Conservation (phyloP, 2,329 filamentous ascomycete species). For the Alternaria burnsii region DNA sequence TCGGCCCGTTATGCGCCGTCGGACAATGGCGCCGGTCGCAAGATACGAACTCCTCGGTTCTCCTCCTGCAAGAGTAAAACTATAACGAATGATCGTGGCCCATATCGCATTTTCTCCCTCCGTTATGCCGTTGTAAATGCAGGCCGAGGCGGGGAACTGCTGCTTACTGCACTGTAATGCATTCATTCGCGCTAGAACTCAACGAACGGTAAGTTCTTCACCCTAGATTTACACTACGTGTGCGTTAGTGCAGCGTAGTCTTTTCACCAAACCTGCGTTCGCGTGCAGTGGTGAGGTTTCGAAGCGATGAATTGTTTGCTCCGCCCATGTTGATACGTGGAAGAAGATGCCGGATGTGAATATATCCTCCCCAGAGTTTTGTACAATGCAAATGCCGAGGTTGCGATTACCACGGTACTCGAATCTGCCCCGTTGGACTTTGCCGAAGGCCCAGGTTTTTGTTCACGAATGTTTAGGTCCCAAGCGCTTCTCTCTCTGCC, state of each 20-base stretch:
- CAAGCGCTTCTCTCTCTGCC: background rate
- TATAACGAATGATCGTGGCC: background rate
- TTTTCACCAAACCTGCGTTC: slow-evolving; percentile 1
- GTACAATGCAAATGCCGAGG: background rate
- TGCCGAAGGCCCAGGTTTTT: background rate
- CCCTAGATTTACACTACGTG: background rate
- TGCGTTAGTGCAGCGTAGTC: slow-evolving; percentile 9
- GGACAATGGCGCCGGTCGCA: slow-evolving; percentile 1
- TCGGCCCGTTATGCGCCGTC: background rate
- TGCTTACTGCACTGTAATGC: background rate
- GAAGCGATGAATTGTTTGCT: background rate
- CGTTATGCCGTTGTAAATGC: background rate
- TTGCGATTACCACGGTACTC: slow-evolving; percentile 5
- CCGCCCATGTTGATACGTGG: background rate
- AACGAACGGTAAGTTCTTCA: slow-evolving; percentile 1
- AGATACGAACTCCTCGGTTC: slow-evolving; percentile 1
- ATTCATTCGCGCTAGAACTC: background rate
- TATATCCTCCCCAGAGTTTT: background rate
- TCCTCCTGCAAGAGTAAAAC: background rate
- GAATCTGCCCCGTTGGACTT: background rate
- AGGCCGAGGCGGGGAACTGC: background rate
- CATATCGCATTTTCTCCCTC: background rate
- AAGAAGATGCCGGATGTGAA: background rate
- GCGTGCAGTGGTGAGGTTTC: background rate
- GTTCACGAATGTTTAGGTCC: background rate